Conservation (phyloP, 2,329 filamentous ascomycete genomes). For the Teratosphaeria zuluensis region DNA sequence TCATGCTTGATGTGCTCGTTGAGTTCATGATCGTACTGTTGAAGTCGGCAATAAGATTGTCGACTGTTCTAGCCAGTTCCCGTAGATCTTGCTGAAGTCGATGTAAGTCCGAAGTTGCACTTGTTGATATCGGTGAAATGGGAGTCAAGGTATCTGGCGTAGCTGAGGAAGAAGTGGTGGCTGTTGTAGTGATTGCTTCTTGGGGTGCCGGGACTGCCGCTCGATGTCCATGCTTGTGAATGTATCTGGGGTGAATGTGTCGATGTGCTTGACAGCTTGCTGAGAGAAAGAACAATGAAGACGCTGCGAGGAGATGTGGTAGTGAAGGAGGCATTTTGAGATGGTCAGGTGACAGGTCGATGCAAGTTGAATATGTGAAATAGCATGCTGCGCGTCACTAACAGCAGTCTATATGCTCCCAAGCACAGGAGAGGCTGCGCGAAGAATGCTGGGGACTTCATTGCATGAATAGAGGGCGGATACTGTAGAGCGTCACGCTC, state of each 20-base stretch:
- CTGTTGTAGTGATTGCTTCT: background rate
- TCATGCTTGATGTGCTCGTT: background rate
- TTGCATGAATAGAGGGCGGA: background rate
- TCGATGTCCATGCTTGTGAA: slow-evolving; percentile 3
- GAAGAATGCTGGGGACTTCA: background rate
- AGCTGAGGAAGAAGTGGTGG: background rate
- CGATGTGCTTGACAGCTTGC: background rate
- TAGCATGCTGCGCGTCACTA: background rate
- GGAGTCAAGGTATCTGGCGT: background rate
- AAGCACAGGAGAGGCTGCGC: background rate
- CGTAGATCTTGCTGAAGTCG: background rate
- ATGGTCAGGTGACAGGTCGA: background rate
- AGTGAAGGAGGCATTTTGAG: slow-evolving; percentile 1
- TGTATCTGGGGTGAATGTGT: background rate
- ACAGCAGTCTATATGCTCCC: background rate
- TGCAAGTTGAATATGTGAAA: background rate
- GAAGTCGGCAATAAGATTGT: background rate
- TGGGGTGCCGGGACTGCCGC: background rate
- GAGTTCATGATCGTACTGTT: background rate
- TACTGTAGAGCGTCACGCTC: background rate
- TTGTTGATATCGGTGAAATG: background rate
- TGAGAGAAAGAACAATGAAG: background rate
- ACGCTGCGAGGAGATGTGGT: background rate
- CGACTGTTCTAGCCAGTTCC: no score
- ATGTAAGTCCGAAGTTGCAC: background rate